phyloP scores from a whole-genome alignment of 441 rosid genomes.

The Pelargonium australe region DNA sequence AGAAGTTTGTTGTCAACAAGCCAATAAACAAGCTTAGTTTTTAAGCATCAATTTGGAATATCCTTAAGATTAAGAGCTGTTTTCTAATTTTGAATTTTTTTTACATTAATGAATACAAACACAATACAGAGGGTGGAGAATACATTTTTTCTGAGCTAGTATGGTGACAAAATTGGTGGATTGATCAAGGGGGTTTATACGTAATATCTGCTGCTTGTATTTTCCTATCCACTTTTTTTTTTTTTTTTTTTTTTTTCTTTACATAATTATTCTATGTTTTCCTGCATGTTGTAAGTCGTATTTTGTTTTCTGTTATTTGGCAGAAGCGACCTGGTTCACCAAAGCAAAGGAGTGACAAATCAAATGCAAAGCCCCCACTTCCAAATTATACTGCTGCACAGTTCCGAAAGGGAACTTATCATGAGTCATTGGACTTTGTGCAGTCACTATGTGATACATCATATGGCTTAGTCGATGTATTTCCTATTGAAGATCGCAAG shows the following conservation, averaged over 20 bases:
- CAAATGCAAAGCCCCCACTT: constrained; percentile 73
- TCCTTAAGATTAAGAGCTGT: not conserved
- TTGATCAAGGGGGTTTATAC: not conserved
- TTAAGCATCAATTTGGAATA: too few relatives aligned
- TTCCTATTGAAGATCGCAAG: constrained; percentile 96
- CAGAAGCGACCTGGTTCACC: constrained; percentile 91
- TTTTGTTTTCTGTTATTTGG: constrained; percentile 9
- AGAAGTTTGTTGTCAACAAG: too few relatives aligned
- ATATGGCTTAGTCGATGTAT: constrained; percentile 90
- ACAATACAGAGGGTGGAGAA: not conserved
- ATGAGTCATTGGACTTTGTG: constrained; percentile 91
- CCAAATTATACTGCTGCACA: constrained; percentile 64
- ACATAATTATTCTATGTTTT: not conserved
- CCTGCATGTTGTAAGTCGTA: not conserved
- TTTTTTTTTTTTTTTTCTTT: not conserved
- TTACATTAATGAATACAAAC: not conserved
- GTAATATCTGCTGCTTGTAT: not conserved
- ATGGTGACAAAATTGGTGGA: not conserved
- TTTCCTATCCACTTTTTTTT: not conserved
- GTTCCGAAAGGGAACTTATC: constrained; percentile 87
- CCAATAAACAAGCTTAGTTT: too few relatives aligned
- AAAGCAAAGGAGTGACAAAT: constrained; percentile 62
- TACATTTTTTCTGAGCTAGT: not conserved
- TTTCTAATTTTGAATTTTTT: not conserved
- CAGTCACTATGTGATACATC: constrained; percentile 85